Evolutionary conservation across 345 rosid genomes (phyloP), one percentile per base, ranked within the genome.

Genomic region (Acer saccharum): DNA sequence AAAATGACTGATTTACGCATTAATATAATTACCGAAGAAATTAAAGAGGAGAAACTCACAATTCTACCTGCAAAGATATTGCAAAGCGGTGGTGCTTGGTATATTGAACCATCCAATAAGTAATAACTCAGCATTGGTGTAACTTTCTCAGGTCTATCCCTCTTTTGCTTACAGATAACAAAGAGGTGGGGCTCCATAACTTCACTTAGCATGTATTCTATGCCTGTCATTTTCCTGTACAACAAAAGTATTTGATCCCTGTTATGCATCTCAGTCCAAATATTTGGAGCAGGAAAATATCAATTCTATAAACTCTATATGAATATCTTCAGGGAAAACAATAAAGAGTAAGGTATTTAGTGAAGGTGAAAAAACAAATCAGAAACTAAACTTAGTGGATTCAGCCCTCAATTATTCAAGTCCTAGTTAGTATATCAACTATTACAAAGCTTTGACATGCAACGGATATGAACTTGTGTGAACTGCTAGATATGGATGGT

Each of bases 101-200:
- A 94, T 71, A 94, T 84, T 7, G 98, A 89, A 73, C 99, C 98
- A 73, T 94, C 99, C 87, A 96, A 79, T 46, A 96, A 73, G 79
- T 94, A 96, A 78, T 96, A 94, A 0, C 89, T 84, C 18, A 96
- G 87, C 91, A 94, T 90, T 0, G 89, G 94, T 0, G 92, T 96
- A 67, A 91, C 90, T 87, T 91, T 91, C 82, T 96, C 99, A 1
- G 98, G 89, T 79, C 97, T 77, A 82, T 94, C 99, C 82, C 97
- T 94, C 88, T 72, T 91, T 80, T 94, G 98, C 85, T 96, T 96
- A 46, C 97, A 93, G 68, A 96, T 85, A 13, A 96, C 92, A 76
- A 96, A 96, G 70, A 94, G 78, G 81, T 92, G 85, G 7, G 99
- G 99, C 73, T 96, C 99, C 83, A 90, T 84, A 25, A 88, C 92